phyloP scores from a whole-genome alignment of 139 green algal species.

The Dunaliella primolecta region DNA sequence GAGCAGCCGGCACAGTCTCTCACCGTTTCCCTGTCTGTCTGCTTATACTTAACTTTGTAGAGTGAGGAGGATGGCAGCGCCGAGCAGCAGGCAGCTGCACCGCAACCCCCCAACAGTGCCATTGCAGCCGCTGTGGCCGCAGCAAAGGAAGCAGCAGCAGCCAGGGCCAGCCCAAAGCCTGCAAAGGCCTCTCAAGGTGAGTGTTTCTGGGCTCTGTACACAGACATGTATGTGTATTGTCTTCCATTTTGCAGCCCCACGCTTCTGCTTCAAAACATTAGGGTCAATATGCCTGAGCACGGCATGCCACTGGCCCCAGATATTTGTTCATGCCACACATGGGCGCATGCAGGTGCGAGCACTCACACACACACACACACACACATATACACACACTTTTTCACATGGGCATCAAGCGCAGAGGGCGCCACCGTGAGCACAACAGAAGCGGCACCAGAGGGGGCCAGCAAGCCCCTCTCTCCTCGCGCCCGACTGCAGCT shows the following conservation, averaged over 20 bases:
- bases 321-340: too few relatives aligned
- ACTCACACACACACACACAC: neutral
- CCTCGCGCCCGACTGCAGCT: neutral
- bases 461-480: neutral
- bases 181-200: neutral
- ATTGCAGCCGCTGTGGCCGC: slow-evolving; percentile 9
- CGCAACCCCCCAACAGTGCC: slow-evolving; percentile 10
- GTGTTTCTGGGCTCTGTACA: too few relatives aligned
- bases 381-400: neutral
- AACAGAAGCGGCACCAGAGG: neutral
- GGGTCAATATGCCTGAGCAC: too few relatives aligned
- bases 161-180: neutral
- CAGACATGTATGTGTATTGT: too few relatives aligned
- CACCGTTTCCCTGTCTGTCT: too few relatives aligned
- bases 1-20: too few relatives aligned
- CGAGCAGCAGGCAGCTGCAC: slow-evolving; percentile 16
- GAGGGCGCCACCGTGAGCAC: neutral
- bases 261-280: too few relatives aligned
- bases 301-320: too few relatives aligned
- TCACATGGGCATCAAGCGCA: neutral
- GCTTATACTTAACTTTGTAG: neutral
- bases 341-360: neutral
- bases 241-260: too few relatives aligned
- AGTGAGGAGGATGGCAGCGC: slow-evolving; percentile 31
- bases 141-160: slow-evolving; percentile 22